A percentile compares a stretch with the other conserved stretches of the same genome.
phyloP scores from a whole-genome alignment of 1,284 basidiomycete species.

The Boletus sp. region DNA sequence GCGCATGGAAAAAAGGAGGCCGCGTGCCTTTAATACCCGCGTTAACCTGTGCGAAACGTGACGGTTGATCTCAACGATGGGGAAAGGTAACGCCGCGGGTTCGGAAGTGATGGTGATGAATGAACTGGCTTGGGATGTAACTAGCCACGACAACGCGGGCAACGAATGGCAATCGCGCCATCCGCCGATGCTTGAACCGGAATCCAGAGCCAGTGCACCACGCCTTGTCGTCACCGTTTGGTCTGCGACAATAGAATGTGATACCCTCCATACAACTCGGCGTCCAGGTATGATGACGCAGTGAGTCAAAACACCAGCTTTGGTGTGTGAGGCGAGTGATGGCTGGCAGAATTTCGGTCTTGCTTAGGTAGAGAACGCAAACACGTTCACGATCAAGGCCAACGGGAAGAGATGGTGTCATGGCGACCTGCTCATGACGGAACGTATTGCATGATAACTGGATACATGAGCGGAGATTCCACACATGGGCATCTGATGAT shows the following conservation, averaged over 20 bases:
- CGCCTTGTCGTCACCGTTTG: too few species aligned
- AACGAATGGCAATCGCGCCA: too few species aligned
- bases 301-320: background rate
- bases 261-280: background rate
- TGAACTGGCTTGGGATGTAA: background rate
- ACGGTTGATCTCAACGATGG: slow-evolving; percentile 3
- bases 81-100: slow-evolving; percentile 7
- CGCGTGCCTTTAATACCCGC: slow-evolving; percentile 9
- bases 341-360: background rate
- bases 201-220: too few species aligned
- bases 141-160: too few species aligned
- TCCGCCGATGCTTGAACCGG: too few species aligned
- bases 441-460: slow-evolving; percentile 9
- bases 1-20: slow-evolving; percentile 3
- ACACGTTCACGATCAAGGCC: slow-evolving; percentile 3
- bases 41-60: slow-evolving; percentile 6
- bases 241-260: background rate
- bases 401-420: slow-evolving; percentile 3
- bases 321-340: background rate
- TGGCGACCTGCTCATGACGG: slow-evolving; percentile 4
- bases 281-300: background rate
- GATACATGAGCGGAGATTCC: slow-evolving; percentile 1
- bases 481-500: background rate
- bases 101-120: background rate
- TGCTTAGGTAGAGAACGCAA: background rate